Base-by-base conservation (phyloP, 2,329 filamentous ascomycete species). In the Aureobasidium musti region DNA sequence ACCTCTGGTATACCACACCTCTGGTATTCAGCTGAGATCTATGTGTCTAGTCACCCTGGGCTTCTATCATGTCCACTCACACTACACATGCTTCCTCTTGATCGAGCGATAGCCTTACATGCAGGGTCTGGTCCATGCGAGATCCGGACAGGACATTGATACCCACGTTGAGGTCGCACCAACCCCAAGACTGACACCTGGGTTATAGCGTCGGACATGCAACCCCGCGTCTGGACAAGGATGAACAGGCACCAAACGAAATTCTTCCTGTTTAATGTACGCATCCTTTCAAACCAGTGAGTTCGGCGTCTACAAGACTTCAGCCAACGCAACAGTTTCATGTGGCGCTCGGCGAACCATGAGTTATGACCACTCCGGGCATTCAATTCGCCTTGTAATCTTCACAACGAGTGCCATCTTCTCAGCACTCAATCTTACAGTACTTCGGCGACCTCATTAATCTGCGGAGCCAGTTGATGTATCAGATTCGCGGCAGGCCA, bases 341-440 rank as follows among this genome's bases (percentile, higher is more conserved):
- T 37, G 7, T 37, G 7, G 23, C 23, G 30, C 19, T 30, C 23
- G 56, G 56, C 14, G 57, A 37, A 49, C 57, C 13, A 19, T 23
- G 28, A 61, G 1, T 45, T 45, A 11, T 59, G 56, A 10, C 56
- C 56, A 59, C 56, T 47, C 56, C 33, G 56, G 39, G 33, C 39
- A 28, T 21, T 35, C 37, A 30, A 45, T 59, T 45, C 56, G 56
- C 56, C 33, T 11, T 8, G 11, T 10, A 28, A 21, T 19, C 6
- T 19, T 11, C 17, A 39, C 13, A 2, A 23, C 14, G 8, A 14
- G n/a, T 19, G 5, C 26, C 53, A 23, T 41, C 35, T 41, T 39
- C 53, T 37, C 14, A 39, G 7, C 35, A 59, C 6, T n/a, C 28
- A 35, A 37, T 7, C 11, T 30, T 17, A 41, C 54, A 13, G 1